A percentile compares a stretch with the other conserved stretches of the same genome.
These are phyloP conservation scores for Hortaea sp. DNA, from an alignment of 2,329 filamentous ascomycete genomes.

Conservation along the genomic window DNA sequence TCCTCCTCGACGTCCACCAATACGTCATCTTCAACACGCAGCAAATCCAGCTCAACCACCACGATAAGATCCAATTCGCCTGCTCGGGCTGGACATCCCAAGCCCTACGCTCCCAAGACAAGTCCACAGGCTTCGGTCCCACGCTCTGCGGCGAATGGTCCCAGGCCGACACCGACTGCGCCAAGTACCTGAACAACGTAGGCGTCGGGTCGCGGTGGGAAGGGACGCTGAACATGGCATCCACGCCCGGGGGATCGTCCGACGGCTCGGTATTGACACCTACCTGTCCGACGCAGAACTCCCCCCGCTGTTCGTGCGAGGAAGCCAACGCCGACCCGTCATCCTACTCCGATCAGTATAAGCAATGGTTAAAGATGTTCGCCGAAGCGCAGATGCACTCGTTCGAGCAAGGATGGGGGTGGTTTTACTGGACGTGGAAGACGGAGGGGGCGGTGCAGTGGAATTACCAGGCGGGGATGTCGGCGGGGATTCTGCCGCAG, in stretches of 20 bases:
- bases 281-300: conserved; percentile 58
- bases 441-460: conserved; percentile 80
- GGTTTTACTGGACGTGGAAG: conserved; percentile 99
- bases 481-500: conserved; percentile 65
- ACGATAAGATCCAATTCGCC: conserved; percentile 75
- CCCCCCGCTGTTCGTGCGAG: conserved; percentile 59
- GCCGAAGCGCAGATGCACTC: conserved; percentile 92
- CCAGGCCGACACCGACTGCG: conserved; percentile 94
- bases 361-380: conserved; percentile 77
- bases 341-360: conserved; percentile 63
- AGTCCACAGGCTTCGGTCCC: conserved; percentile 72
- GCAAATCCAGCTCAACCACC: conserved; percentile 72
- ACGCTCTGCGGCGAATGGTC: conserved; percentile 96
- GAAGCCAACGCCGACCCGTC: conserved; percentile 64
- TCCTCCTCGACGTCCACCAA: conserved; percentile 94
- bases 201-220: conserved; percentile 83
- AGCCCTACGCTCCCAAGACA: conserved; percentile 61
- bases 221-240: conserved; percentile 60
- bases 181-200: conserved; percentile 77
- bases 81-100: conserved; percentile 81
- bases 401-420: conserved; percentile 89
- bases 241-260: conserved; percentile 41
- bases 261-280: conserved; percentile 56
- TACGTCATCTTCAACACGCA: conserved; percentile 96
- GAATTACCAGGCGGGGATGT: conserved; percentile 77